Evolutionary conservation across 2,329 filamentous ascomycete species (phyloP), one percentile per base, ranked within the genome.

Genomic region (Xylariaceae sp.): DNA sequence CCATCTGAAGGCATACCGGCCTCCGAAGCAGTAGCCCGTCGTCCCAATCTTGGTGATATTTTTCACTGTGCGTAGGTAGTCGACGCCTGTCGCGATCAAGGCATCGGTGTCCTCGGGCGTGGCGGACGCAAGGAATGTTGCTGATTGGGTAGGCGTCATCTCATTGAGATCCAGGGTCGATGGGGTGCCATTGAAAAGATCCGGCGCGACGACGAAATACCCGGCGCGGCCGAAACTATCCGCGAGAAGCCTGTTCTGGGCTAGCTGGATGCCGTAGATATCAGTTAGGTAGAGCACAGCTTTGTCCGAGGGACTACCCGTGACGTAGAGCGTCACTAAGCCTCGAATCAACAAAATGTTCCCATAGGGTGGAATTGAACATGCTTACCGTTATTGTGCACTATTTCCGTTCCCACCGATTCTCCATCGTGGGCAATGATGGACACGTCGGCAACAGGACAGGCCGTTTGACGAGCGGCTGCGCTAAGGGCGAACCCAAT

Each of bases 1-100:
- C 63, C 75, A 80, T 50, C 83, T 72, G 51, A 78, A 77, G 6
- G 79, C 69, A 58, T 78, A 81, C 40, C 80, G 81, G 14, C 80
- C 83, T 1, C 85, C 84, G 61, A 83, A 87, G 67, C 84, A 87
- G 68, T 87, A 87, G 3, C 84, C 84, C 0, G 80, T 78, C 2
- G 74, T 77, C 3, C 74, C 82, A 50, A 88, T 71, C 50, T 73
- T 76, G 46, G 73, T 73, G 17, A 78, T 69, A n/a, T 79, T 79
- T 34, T 76, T 67, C n/a, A 71, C 70, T 48, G 67, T 62, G 48
- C 72, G 72, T 58, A 82, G 64, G 60, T 79, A 73, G 16, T 68
- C 65, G 49, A 82, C 71, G 13, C 72, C 68, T 1, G 67, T 66
- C n/a, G 71, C 71, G 48, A 82, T 69, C 48, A 80, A 73, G 7